Evolutionary conservation across 1,139 yeast genomes (phyloP).

Genomic region (Candida sanyaensis): DNA sequence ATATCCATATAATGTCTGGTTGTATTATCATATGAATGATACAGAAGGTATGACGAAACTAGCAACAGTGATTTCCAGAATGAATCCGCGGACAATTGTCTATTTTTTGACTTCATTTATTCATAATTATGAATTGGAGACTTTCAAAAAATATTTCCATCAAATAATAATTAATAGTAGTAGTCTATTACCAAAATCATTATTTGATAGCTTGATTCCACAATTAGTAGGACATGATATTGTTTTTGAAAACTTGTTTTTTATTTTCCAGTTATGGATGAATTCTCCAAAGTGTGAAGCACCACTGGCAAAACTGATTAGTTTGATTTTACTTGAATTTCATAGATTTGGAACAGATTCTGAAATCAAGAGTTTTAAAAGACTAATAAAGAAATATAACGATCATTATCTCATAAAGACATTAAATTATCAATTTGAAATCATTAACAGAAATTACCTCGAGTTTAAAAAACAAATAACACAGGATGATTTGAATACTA

Average conservation of each 20-base stretch:
- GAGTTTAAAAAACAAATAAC: slow-evolving; percentile 26
- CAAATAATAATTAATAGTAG: slow-evolving; percentile 10
- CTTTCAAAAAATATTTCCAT: slow-evolving; percentile 25
- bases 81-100: slow-evolving; percentile 27
- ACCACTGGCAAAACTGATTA: slow-evolving; percentile 31
- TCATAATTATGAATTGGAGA: slow-evolving; percentile 35
- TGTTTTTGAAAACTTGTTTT: slow-evolving; percentile 32
- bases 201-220: slow-evolving; percentile 30
- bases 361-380: slow-evolving; percentile 27
- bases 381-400: slow-evolving; percentile 21
- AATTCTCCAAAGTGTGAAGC: slow-evolving; percentile 21
- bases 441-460: slow-evolving; percentile 28
- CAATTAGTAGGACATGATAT: slow-evolving; percentile 31
- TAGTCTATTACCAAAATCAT: slow-evolving; percentile 21
- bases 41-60: slow-evolving; percentile 22
- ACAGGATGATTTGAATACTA: slow-evolving; percentile 23
- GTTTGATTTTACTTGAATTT: slow-evolving; percentile 29
- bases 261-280: slow-evolving; percentile 32
- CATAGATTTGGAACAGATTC: slow-evolving; percentile 29
- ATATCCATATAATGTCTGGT: slow-evolving; percentile 22
- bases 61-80: slow-evolving; percentile 17
- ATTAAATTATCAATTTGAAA: slow-evolving; percentile 25
- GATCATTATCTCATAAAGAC: slow-evolving; percentile 26
- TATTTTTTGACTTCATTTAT: slow-evolving; percentile 34
- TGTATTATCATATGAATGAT: slow-evolving; percentile 36